phyloP scores from a whole-genome alignment of 768 basidiomycete species.

The Podaxis carcinomalis region DNA sequence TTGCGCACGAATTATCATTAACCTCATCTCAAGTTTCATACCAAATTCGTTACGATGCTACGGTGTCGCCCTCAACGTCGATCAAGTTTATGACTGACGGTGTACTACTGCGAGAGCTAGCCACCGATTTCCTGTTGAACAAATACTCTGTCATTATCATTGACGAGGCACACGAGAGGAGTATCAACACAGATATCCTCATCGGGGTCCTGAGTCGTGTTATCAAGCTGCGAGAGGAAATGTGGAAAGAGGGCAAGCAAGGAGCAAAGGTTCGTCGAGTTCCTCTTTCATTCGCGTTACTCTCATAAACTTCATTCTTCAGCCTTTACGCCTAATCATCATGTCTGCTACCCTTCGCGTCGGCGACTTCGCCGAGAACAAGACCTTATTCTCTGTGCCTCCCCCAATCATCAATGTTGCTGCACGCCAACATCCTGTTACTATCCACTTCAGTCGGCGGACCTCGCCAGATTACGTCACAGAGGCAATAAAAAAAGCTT shows the following conservation, averaged over 20 bases:
- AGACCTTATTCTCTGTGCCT: slow-evolving; percentile 68
- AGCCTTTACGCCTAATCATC: slow-evolving; percentile 91
- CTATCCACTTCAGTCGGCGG: slow-evolving; percentile 85
- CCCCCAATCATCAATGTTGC: slow-evolving; percentile 92
- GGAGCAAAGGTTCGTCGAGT: slow-evolving; percentile 53
- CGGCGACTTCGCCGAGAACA: slow-evolving; percentile 88
- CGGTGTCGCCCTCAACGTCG: slow-evolving; percentile 81
- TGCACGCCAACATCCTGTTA: slow-evolving; percentile 93
- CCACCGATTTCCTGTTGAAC: slow-evolving; percentile 87
- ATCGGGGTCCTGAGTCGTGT: slow-evolving; percentile 97
- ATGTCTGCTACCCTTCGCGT: slow-evolving; percentile 98
- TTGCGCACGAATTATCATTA: slow-evolving; percentile 88
- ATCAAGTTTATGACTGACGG: slow-evolving; percentile 99
- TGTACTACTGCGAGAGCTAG: slow-evolving; percentile 88
- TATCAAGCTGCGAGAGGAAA: slow-evolving; percentile 79
- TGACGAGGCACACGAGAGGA: slow-evolving; percentile 97
- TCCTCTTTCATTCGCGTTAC: neutral
- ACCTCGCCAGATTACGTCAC: slow-evolving; percentile 85
- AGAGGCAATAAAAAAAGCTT: slow-evolving; percentile 86
- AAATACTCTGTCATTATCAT: slow-evolving; percentile 95
- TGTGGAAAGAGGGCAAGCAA: slow-evolving; percentile 80
- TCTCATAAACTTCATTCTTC: slow-evolving; percentile 8
- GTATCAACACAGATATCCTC: slow-evolving; percentile 96
- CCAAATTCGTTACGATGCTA: slow-evolving; percentile 96
- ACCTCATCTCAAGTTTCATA: slow-evolving; percentile 83